A percentile compares a stretch with the other conserved stretches of the same genome.
phyloP scores from a whole-genome alignment of 768 basidiomycete species.

The Termitomyces sp. region DNA sequence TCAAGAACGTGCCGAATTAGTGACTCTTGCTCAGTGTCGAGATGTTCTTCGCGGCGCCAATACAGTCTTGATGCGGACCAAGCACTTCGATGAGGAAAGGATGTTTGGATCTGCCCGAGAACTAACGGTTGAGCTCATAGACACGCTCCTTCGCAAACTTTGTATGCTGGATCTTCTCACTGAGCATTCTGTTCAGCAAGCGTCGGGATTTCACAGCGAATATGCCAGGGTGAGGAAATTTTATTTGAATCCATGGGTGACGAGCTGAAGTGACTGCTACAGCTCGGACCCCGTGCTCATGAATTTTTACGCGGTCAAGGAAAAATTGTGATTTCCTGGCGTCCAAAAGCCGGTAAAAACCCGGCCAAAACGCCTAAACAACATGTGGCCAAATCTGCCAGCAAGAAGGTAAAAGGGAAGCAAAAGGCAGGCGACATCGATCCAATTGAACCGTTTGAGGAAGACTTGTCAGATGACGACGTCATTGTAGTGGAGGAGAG shows the following conservation, averaged over 20 bases:
- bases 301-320: constrained; percentile 25
- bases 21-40: constrained; percentile 61
- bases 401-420: constrained; percentile 27
- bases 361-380: constrained; percentile 21
- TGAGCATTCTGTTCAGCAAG: constrained; percentile 42
- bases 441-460: constrained; percentile 34
- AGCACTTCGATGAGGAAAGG: constrained; percentile 44
- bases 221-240: constrained; percentile 48
- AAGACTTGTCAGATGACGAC: constrained; percentile 26
- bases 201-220: constrained; percentile 45
- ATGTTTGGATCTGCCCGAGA: constrained; percentile 55
- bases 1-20: constrained; percentile 39
- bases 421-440: constrained; percentile 28
- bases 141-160: constrained; percentile 64
- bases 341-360: constrained; percentile 29
- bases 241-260: not conserved
- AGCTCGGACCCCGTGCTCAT: constrained; percentile 36
- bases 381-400: constrained; percentile 18
- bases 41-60: constrained; percentile 68
- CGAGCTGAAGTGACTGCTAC: not conserved
- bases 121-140: constrained; percentile 51
- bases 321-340: constrained; percentile 30
- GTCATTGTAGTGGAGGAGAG: constrained; percentile 17
- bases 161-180: constrained; percentile 47
- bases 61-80: constrained; percentile 41